A percentile compares a stretch with the other conserved stretches of the same genome.
phyloP scores from a whole-genome alignment of 768 basidiomycete species.

The Mycena amicta region DNA sequence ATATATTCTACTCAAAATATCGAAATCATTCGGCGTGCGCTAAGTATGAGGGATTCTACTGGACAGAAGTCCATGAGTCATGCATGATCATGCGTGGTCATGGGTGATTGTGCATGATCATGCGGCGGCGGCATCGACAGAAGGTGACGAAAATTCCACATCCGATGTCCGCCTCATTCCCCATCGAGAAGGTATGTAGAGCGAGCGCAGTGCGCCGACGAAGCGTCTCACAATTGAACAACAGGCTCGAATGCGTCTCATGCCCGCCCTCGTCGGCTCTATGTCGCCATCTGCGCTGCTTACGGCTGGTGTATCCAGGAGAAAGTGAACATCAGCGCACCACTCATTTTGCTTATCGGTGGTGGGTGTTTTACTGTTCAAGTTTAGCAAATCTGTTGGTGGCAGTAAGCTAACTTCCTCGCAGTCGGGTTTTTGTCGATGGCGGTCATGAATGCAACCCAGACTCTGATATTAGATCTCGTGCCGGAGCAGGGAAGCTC shows the following conservation, averaged over 20 bases:
- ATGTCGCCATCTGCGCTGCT: constrained; percentile 43
- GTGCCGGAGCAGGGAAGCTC: constrained; percentile 27
- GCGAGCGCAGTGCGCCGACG: too few relatives aligned
- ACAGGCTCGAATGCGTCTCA: constrained; percentile 50
- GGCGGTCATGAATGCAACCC: constrained; percentile 26
- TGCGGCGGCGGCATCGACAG: constrained; percentile 32
- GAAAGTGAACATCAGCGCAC: constrained; percentile 51
- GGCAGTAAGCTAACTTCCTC: too few relatives aligned
- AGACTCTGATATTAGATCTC: constrained; percentile 27
- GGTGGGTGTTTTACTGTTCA: constrained; percentile 2
- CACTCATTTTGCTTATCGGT: constrained; percentile 49
- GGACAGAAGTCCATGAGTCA: too few relatives aligned
- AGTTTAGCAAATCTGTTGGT: too few relatives aligned
- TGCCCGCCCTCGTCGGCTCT: constrained; percentile 47
- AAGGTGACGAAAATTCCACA: constrained; percentile 28
- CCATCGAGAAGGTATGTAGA: constrained; percentile 54
- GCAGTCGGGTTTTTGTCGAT: constrained; percentile 26
- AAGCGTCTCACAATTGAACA: too few relatives aligned
- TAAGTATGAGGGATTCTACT: too few relatives aligned
- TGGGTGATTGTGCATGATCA: too few relatives aligned
- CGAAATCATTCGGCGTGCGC: too few relatives aligned
- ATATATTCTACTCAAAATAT: too few relatives aligned
- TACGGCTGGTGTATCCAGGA: constrained; percentile 66
- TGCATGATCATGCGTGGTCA: too few relatives aligned
- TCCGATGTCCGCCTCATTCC: constrained; percentile 41